Percentiles rank a stretch among this genome's conserved stretches.
These are phyloP conservation scores for Aspergillus panamensis DNA, from an alignment of 495 filamentous ascomycete species.

Conservation along the genomic window DNA sequence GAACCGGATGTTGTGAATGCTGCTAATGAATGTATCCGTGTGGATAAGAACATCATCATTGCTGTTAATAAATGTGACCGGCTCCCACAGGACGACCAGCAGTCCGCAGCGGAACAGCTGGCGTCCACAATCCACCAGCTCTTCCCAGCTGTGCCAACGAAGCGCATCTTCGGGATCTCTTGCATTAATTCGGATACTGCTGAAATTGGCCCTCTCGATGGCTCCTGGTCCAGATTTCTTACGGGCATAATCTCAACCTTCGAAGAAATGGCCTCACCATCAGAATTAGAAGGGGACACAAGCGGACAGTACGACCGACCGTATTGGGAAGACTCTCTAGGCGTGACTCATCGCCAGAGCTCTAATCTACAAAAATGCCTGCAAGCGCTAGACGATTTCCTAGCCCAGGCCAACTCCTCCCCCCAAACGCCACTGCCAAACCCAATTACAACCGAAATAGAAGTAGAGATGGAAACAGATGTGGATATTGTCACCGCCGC, in stretches of 20 bases:
- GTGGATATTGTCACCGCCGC: conserved; percentile 91
- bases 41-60: conserved; percentile 60
- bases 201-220: not conserved
- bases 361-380: conserved; percentile 72
- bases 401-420: conserved; percentile 35
- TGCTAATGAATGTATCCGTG: conserved; percentile 50
- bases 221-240: conserved; percentile 66
- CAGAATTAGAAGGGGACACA: conserved; percentile 36
- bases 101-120: conserved; percentile 20
- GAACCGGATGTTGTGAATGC: conserved; percentile 58
- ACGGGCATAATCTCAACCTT: conserved; percentile 65
- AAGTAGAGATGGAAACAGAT: conserved; percentile 22
- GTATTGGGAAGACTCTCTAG: conserved; percentile 79
- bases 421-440: not conserved
- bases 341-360: conserved; percentile 85
- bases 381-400: conserved; percentile 65
- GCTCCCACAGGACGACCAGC: conserved; percentile 25
- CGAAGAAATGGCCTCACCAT: conserved; percentile 63
- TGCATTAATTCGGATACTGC: conserved; percentile 48
- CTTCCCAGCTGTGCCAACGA: conserved; percentile 36
- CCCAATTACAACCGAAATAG: too few relatives aligned
- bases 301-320: conserved; percentile 44
- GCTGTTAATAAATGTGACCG: conserved; percentile 82
- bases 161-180: conserved; percentile 63
- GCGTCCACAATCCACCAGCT: conserved; percentile 24